Evolutionary conservation across 495 filamentous ascomycete species (phyloP).

Genomic region (Trichoderma erinaceum): DNA sequence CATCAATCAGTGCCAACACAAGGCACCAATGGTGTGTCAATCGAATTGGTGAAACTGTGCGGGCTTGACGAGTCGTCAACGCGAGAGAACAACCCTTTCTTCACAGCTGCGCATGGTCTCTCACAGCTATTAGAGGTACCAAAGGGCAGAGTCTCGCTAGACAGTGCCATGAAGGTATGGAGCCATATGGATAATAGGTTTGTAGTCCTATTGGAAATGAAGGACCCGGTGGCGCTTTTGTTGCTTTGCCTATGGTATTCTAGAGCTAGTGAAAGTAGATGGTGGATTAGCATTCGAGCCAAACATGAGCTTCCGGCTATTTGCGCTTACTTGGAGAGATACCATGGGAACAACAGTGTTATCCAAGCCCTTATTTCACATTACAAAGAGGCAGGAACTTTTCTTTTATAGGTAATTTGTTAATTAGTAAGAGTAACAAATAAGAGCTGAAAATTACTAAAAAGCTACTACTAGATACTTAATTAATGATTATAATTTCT

Average conservation of each 20-base stretch:
- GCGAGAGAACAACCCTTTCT: neutral
- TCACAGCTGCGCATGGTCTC: neutral
- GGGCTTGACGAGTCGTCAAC: neutral
- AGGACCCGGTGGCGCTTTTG: neutral
- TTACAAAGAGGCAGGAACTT: too few species aligned
- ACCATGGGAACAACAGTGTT: neutral
- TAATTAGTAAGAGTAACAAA: too few species aligned
- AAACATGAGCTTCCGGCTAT: neutral
- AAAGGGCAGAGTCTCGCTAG: neutral
- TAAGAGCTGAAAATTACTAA: too few species aligned
- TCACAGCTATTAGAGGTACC: neutral
- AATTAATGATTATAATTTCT: too few species aligned
- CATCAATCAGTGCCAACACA: neutral
- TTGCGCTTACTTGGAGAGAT: neutral
- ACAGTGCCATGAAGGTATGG: neutral
- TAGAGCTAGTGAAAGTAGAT: neutral
- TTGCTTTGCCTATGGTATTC: neutral
- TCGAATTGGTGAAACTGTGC: neutral
- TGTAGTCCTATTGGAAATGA: neutral
- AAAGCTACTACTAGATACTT: too few species aligned
- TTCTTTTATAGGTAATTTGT: too few species aligned
- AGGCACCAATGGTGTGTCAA: neutral
- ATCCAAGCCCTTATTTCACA: too few species aligned
- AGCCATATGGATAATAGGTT: neutral
- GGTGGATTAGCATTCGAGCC: neutral